Evolutionary conservation across 108 stramenopile species (phyloP).

Genomic region (Chaetoceros muelleri): DNA sequence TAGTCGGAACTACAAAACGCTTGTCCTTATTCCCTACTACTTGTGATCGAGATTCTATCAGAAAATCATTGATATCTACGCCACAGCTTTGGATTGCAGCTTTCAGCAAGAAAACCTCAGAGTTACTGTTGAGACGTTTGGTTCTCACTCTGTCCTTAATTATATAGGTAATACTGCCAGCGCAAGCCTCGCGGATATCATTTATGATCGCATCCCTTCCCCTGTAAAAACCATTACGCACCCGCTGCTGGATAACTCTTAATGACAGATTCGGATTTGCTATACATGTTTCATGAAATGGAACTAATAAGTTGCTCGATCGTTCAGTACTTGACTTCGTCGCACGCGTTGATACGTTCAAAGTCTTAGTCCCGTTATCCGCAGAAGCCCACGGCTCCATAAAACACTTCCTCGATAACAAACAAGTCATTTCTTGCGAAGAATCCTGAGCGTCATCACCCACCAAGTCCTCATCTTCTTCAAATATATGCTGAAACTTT

Average conservation of each 20-base stretch:
- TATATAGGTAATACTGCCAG: not conserved
- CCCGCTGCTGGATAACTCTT: slow-evolving; percentile 26
- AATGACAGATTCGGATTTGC: slow-evolving; percentile 28
- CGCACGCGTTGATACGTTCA: too few species aligned
- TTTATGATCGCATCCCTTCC: slow-evolving; percentile 18
- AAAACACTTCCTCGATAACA: too few species aligned
- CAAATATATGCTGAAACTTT: not conserved
- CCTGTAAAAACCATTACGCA: slow-evolving; percentile 32
- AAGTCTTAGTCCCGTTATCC: too few species aligned
- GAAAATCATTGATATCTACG: not conserved
- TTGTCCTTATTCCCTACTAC: too few species aligned
- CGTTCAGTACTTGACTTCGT: too few species aligned
- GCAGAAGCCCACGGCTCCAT: too few species aligned
- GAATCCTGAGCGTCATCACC: too few species aligned
- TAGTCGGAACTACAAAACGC: too few species aligned
- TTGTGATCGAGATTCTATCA: not conserved
- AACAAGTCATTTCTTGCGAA: too few species aligned
- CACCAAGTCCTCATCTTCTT: too few species aligned
- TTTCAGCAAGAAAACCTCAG: not conserved
- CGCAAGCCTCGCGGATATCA: slow-evolving; percentile 38
- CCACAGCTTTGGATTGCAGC: not conserved
- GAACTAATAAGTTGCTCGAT: too few species aligned
- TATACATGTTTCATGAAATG: slow-evolving; percentile 10
- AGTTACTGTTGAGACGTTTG: not conserved
- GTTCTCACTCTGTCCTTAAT: not conserved